Evolutionary conservation across 306 rosid genomes (phyloP).

Genomic region (Carpinus viminea): DNA sequence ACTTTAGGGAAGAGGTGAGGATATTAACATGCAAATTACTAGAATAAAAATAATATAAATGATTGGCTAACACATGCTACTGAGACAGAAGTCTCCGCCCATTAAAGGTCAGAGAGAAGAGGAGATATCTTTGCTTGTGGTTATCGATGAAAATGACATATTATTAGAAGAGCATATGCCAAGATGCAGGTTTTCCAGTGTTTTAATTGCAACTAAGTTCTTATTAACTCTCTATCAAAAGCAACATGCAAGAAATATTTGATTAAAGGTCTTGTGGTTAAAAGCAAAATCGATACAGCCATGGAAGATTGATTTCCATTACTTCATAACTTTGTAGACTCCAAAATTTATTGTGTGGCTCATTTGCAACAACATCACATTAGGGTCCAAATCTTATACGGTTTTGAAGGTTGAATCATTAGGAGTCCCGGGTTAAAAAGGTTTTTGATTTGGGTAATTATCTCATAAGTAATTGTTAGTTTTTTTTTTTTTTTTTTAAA

Average conservation of each 20-base stretch:
- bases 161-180: not conserved
- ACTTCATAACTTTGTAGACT: too few species aligned
- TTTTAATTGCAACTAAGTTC: not conserved
- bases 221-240: not conserved
- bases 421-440: not conserved
- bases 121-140: too few species aligned
- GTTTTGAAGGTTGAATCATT: not conserved
- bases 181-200: not conserved
- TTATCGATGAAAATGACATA: too few species aligned
- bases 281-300: not conserved
- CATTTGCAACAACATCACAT: not conserved
- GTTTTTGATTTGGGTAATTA: not conserved
- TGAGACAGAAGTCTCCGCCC: not conserved
- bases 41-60: not conserved
- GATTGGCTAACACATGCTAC: not conserved
- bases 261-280: not conserved
- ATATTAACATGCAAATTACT: not conserved
- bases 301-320: not conserved
- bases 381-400: not conserved
- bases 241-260: not conserved
- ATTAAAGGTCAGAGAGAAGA: not conserved
- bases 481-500: too few species aligned
- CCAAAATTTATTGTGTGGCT: not conserved
- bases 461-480: not conserved
- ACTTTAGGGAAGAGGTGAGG: slow-evolving; percentile 11